Evolutionary conservation across 129 eudicot genomes (phyloP), one percentile per base, ranked within the genome.

Genomic region (Ambrosia artemisiifolia): DNA sequence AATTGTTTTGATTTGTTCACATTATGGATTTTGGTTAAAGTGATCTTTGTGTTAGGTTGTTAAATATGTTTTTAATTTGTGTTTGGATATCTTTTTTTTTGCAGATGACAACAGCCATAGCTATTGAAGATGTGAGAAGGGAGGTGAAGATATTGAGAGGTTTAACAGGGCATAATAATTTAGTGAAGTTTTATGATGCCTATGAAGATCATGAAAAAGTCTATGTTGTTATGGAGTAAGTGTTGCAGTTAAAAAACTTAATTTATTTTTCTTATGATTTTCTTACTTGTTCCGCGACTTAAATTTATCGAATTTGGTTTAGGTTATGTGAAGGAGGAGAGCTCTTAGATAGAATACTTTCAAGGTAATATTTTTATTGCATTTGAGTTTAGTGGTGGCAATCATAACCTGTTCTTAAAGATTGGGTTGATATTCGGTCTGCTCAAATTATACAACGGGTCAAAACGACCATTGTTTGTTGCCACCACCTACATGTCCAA

Each of bases 241-340:
- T 35, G 7, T 28, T 30, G 11, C 35, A 9, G 20, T 56, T 11
- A 7, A n/a, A 20, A 18, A 28, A 16, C 46, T 60, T 2, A 18
- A n/a, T n/a, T n/a, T n/a, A n/a, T n/a, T 7, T 8, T 16, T 73
- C 7, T 63, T 16, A 13, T 38, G 1, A 2, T 5, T 5, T 47
- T 18, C 14, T 34, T 67, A 18, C 7, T n/a, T 38, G 14, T 18
- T 38, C 14, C 3, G 19, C 60, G 43, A 63, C 73, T 54, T 43
- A 71, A 50, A 47, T 72, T 62, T 61, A 9, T 61, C 30, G 13
- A 47, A 44, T 69, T 69, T 54, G 20, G 24, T 40, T 63, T 69
- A 94, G 98, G 84, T 79, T 94, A 79, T 94, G 98, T 71, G 87
- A 88, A 90, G 98, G 98, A 75, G 97, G 98, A 38, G 98, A 94